These are phyloP conservation scores for Brassica incana DNA, from an alignment of 345 rosid genomes.

Conservation along the genomic window DNA sequence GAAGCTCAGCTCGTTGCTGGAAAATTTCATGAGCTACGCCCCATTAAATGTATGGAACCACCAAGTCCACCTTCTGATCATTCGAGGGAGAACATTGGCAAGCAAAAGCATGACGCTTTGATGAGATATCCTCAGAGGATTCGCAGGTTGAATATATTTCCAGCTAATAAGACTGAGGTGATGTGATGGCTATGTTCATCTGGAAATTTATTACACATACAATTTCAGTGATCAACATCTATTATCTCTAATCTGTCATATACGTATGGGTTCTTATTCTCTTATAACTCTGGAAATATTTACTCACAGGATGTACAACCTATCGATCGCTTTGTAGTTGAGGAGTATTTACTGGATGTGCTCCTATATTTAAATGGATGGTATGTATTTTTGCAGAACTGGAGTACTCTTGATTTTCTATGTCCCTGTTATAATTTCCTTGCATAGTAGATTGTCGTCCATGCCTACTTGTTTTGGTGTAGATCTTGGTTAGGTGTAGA, in stretches of 20 bases:
- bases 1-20: constrained; percentile 99
- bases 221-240: neutral
- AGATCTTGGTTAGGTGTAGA: neutral
- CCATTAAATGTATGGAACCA: constrained; percentile 74
- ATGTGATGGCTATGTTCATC: constrained; percentile 17
- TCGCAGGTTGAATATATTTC: constrained; percentile 85
- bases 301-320: constrained; percentile 82
- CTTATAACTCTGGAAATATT: constrained; percentile 19
- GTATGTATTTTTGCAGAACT: constrained; percentile 50
- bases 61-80: constrained; percentile 57
- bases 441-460: constrained; percentile 3
- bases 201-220: constrained; percentile 3
- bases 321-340: constrained; percentile 91
- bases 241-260: neutral
- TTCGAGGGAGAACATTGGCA: constrained; percentile 57
- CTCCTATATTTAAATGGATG: constrained; percentile 94
- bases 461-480: constrained; percentile 12
- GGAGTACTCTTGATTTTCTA: neutral
- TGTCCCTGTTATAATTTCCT: constrained; percentile 7
- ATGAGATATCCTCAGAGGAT: constrained; percentile 87
- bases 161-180: constrained; percentile 83
- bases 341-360: constrained; percentile 93
- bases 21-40: constrained; percentile 75
- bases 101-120: constrained; percentile 82
- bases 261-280: constrained; percentile 16